Evolutionary conservation across 192 early-diverging fungal genomes (phyloP).

Genomic region (Backusella macrospora): DNA sequence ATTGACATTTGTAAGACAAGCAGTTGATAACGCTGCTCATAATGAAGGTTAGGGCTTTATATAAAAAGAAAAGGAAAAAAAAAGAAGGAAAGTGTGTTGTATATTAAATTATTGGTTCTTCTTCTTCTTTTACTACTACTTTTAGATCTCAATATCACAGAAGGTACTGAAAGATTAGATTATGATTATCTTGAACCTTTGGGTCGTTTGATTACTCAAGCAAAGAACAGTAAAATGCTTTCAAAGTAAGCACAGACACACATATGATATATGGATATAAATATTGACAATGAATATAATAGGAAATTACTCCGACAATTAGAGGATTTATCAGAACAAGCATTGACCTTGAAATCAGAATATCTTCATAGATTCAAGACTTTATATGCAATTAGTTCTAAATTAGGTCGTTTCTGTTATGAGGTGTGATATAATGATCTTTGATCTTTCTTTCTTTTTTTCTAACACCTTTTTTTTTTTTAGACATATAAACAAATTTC

Average conservation of each 20-base stretch:
- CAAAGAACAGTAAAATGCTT: slow-evolving; percentile 56
- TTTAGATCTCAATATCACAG: slow-evolving; percentile 38
- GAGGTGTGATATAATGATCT: slow-evolving; percentile 35
- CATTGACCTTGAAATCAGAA: slow-evolving; percentile 48
- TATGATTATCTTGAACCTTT: slow-evolving; percentile 51
- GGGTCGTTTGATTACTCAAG: slow-evolving; percentile 41
- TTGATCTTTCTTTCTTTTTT: neutral
- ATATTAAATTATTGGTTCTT: neutral
- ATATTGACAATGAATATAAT: neutral
- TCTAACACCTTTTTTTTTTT: neutral
- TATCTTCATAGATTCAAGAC: slow-evolving; percentile 50
- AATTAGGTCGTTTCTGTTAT: slow-evolving; percentile 47
- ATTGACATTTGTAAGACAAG: slow-evolving; percentile 46
- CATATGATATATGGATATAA: no score
- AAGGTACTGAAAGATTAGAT: slow-evolving; percentile 46
- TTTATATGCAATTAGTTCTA: slow-evolving; percentile 47
- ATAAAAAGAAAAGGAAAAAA: neutral
- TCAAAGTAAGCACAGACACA: slow-evolving; percentile 52
- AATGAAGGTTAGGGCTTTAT: slow-evolving; percentile 34
- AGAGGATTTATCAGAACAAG: slow-evolving; percentile 57
- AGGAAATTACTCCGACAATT: slow-evolving; percentile 68
- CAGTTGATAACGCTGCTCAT: slow-evolving; percentile 34
- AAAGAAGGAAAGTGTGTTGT: slow-evolving; percentile 17
- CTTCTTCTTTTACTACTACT: slow-evolving; percentile 17
- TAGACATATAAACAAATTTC: slow-evolving; percentile 43